A percentile compares a stretch with the other conserved stretches of the same genome.
These are phyloP conservation scores for Glomus cerebriforme DNA, from an alignment of 192 early-diverging fungal genomes.

Conservation along the genomic window DNA sequence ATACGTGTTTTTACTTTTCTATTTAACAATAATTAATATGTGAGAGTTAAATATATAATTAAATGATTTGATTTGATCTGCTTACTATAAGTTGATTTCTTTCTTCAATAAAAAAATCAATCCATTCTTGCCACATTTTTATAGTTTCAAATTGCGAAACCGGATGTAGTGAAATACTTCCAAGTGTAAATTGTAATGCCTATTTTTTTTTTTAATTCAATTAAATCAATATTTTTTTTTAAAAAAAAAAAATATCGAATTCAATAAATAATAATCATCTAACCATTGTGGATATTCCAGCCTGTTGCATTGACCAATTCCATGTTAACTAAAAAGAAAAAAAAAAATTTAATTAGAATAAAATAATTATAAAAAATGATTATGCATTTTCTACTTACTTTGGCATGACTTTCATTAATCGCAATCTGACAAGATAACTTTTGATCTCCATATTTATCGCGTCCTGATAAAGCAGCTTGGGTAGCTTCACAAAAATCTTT, in stretches of 20 bases:
- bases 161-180: neutral
- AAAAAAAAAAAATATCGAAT: neutral
- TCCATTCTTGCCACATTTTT: constrained; percentile 12
- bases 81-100: constrained; percentile 3
- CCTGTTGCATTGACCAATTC: neutral
- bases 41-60: neutral
- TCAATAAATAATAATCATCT: too few relatives aligned
- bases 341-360: neutral
- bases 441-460: neutral
- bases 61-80: neutral
- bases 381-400: neutral
- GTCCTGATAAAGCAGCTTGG: neutral
- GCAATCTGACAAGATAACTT: neutral
- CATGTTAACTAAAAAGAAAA: neutral
- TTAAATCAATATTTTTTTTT: neutral
- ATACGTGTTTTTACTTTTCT: neutral
- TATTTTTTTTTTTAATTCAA: too few relatives aligned
- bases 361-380: neutral
- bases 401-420: neutral
- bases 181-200: neutral
- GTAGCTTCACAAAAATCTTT: constrained; percentile 11
- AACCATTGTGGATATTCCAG: neutral
- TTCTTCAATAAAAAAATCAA: constrained; percentile 19
- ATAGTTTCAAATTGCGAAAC: neutral
- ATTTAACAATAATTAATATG: neutral